A percentile compares a stretch with the other conserved stretches of the same genome.
Evolutionary conservation across 805 yeast species (phyloP).

Genomic region (Saccharomycopsis javanensis): DNA sequence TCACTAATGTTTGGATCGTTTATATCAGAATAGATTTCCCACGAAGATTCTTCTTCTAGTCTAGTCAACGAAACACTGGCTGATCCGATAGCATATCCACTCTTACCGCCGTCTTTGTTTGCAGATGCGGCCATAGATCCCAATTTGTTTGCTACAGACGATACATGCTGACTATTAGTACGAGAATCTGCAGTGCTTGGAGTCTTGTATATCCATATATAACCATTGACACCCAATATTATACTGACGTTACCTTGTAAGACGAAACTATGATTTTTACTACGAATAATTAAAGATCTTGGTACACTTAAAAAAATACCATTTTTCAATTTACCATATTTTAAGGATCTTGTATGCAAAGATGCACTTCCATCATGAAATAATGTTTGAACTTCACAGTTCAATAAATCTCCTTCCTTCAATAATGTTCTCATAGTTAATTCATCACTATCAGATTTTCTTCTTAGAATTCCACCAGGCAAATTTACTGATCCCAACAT

Average conservation of each 20-base stretch:
- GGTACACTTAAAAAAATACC: conserved; percentile 81
- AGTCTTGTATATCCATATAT: conserved; percentile 80
- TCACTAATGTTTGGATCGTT: conserved; percentile 62
- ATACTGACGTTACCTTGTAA: conserved; percentile 92
- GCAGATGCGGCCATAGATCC: conserved; percentile 27
- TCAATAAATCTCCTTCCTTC: conserved; percentile 91
- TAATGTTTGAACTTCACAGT: conserved; percentile 90
- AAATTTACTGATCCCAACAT: conserved; percentile 92
- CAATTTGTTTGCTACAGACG: conserved; percentile 24
- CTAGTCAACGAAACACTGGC: conserved; percentile 69
- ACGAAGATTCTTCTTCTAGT: conserved; percentile 83
- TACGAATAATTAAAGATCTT: conserved; percentile 68
- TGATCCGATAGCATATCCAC: conserved; percentile 41
- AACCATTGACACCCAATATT: conserved; percentile 92
- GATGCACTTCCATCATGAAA: conserved; percentile 89
- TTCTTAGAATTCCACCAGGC: conserved; percentile 93
- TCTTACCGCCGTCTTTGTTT: conserved; percentile 18
- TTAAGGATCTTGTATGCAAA: conserved; percentile 87
- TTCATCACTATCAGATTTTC: conserved; percentile 93
- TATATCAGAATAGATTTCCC: conserved; percentile 89
- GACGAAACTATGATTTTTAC: conserved; percentile 78
- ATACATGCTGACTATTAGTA: conserved; percentile 4
- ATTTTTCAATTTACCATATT: conserved; percentile 90
- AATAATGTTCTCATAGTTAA: conserved; percentile 88
- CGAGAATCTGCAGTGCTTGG: conserved; percentile 24